Percentiles rank a stretch among this genome's conserved stretches.
Conservation (phyloP, 148 eudicot species). For the Diospyros kaki region DNA sequence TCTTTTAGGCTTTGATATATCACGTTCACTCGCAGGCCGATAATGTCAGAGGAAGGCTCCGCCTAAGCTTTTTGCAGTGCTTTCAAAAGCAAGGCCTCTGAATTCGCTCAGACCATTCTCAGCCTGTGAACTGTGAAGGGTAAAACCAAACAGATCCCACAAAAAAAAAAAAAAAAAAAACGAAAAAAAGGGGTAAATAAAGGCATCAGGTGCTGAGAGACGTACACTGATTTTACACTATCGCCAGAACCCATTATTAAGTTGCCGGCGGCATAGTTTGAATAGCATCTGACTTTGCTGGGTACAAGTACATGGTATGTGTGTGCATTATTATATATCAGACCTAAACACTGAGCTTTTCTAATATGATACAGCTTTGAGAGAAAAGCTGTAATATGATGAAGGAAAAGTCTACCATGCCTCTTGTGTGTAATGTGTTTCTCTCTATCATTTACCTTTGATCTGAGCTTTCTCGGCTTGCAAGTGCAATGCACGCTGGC, state of each 20-base stretch:
- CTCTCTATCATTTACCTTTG: neutral
- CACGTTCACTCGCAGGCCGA: conserved; percentile 22
- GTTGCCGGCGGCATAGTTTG: neutral
- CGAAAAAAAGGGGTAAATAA: neutral
- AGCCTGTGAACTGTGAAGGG: conserved; percentile 6
- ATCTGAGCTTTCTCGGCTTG: conserved; percentile 8
- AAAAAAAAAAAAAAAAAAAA: neutral
- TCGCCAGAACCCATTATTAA: neutral
- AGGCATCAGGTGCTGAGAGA: conserved; percentile 17
- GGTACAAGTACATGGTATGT: neutral
- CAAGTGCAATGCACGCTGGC: conserved; percentile 12
- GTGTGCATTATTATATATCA: neutral
- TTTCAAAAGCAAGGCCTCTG: conserved; percentile 37
- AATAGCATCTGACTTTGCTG: conserved; percentile 5
- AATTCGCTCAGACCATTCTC: conserved; percentile 23
- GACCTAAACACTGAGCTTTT: neutral
- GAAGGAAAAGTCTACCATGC: neutral
- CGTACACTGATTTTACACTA: conserved; percentile 11
- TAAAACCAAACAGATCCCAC: neutral
- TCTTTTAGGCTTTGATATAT: conserved; percentile 19
- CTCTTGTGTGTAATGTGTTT: neutral
- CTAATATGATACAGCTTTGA: neutral
- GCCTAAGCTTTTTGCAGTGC: conserved; percentile 41
- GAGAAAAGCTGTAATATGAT: neutral
- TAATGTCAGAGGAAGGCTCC: conserved; percentile 23